phyloP scores from a whole-genome alignment of 2,329 filamentous ascomycete species.

The Aspergillus sergii region DNA sequence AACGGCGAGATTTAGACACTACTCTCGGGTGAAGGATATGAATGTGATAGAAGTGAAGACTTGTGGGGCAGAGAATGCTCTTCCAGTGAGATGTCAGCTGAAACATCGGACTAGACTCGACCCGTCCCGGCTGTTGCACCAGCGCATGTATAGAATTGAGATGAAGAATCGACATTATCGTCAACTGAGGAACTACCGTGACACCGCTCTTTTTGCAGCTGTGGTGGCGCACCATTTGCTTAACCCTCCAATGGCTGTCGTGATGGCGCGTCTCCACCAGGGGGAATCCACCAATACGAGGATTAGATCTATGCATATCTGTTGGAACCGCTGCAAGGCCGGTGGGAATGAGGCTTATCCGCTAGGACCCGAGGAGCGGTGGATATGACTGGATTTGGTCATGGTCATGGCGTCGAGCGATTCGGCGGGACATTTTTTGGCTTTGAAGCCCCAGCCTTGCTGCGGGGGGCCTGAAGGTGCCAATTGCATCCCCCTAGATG shows the following conservation, averaged over 20 bases:
- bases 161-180: neutral
- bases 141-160: neutral
- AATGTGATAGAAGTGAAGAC: neutral
- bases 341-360: conserved; percentile 6
- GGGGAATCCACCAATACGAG: conserved; percentile 6
- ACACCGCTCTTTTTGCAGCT: conserved; percentile 20
- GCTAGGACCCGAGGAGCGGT: neutral
- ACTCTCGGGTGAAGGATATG: neutral
- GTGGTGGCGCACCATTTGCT: conserved; percentile 1
- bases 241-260: neutral
- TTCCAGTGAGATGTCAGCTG: neutral
- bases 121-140: neutral
- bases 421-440: neutral
- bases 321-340: neutral
- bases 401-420: neutral
- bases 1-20: neutral
- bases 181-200: neutral
- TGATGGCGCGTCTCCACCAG: neutral
- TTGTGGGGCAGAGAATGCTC: neutral
- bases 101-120: neutral
- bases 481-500: neutral
- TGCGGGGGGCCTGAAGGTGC: neutral
- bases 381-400: neutral
- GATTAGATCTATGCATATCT: neutral
- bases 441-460: neutral